phyloP scores from a whole-genome alignment of 768 basidiomycete genomes.

The Butyriboletus loyo region DNA sequence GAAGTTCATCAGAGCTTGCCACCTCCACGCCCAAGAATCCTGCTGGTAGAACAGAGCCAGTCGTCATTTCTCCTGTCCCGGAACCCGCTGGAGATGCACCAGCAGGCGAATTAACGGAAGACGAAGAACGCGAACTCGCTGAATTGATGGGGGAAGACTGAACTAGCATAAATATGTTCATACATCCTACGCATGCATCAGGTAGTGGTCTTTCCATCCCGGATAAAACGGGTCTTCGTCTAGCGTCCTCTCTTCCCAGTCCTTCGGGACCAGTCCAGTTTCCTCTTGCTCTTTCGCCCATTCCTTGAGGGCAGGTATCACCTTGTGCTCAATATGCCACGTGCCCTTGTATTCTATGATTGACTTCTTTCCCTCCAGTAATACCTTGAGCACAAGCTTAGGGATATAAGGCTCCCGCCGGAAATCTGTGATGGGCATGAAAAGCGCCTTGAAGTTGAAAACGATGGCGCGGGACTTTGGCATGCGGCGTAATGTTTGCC shows the following conservation, averaged over 20 bases:
- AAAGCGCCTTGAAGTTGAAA: constrained; percentile 54
- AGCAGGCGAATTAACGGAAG: constrained; percentile 60
- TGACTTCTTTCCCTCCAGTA: constrained; percentile 38
- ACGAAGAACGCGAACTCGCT: constrained; percentile 86
- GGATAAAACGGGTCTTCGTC: constrained; percentile 53
- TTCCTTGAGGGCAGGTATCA: constrained; percentile 42
- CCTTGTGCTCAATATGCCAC: constrained; percentile 39
- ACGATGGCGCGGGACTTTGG: constrained; percentile 47
- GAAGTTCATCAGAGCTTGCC: constrained; percentile 22
- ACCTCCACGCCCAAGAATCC: constrained; percentile 24
- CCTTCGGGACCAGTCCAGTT: constrained; percentile 42
- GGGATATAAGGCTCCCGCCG: constrained; percentile 48
- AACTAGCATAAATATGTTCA: background rate
- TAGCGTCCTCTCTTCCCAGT: constrained; percentile 49
- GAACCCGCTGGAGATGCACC: constrained; percentile 30
- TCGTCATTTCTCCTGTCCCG: constrained; percentile 27
- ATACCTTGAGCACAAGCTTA: constrained; percentile 41
- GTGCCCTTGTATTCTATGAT: constrained; percentile 46
- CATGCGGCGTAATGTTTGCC: constrained; percentile 52
- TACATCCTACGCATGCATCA: constrained; percentile 10
- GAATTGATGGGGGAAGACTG: constrained; percentile 58
- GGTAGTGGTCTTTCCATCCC: constrained; percentile 37
- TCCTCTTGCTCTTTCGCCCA: constrained; percentile 52
- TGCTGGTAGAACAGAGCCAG: constrained; percentile 12
- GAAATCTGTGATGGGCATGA: constrained; percentile 46